Percentiles rank a stretch among this genome's conserved stretches.
These are phyloP conservation scores for Lactarius hatsudake DNA, from an alignment of 768 basidiomycete genomes.

Conservation along the genomic window DNA sequence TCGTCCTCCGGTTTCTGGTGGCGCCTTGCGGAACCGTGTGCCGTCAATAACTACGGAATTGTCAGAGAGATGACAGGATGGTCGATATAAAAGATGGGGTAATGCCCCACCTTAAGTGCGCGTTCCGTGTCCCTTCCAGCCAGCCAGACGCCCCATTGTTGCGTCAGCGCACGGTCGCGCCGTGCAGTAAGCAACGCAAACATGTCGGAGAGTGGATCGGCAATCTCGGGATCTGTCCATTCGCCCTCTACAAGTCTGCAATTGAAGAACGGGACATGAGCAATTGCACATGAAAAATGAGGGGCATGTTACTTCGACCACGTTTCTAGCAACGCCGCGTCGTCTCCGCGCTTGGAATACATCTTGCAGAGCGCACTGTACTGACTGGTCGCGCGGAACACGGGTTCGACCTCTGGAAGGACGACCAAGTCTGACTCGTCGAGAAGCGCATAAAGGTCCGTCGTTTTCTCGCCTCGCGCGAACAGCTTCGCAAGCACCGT, in stretches of 20 bases:
- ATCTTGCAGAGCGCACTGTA: constrained; percentile 62
- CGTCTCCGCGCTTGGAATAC: constrained; percentile 54
- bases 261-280: neutral
- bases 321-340: constrained; percentile 59
- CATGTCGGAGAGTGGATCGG: constrained; percentile 62
- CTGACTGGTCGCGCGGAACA: constrained; percentile 49
- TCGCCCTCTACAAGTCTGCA: constrained; percentile 62
- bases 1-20: constrained; percentile 63
- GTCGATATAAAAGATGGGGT: neutral
- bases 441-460: constrained; percentile 60
- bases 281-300: neutral
- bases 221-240: constrained; percentile 60
- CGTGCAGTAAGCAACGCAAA: constrained; percentile 53
- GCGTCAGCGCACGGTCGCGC: constrained; percentile 58
- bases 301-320: constrained; percentile 59
- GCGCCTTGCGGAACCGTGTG: constrained; percentile 53
- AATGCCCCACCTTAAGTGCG: constrained; percentile 59
- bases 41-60: constrained; percentile 54
- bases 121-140: constrained; percentile 62
- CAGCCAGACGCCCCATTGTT: constrained; percentile 82
- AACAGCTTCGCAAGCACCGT: constrained; percentile 77
- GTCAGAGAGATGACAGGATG: neutral
- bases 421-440: constrained; percentile 51
- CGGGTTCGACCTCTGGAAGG: constrained; percentile 59
- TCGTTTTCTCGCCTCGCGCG: constrained; percentile 55